Percentiles rank a stretch among this genome's conserved stretches.
Conservation (phyloP, 371 early-diverging fungal genomes). For the Umbelopsis sp. region DNA sequence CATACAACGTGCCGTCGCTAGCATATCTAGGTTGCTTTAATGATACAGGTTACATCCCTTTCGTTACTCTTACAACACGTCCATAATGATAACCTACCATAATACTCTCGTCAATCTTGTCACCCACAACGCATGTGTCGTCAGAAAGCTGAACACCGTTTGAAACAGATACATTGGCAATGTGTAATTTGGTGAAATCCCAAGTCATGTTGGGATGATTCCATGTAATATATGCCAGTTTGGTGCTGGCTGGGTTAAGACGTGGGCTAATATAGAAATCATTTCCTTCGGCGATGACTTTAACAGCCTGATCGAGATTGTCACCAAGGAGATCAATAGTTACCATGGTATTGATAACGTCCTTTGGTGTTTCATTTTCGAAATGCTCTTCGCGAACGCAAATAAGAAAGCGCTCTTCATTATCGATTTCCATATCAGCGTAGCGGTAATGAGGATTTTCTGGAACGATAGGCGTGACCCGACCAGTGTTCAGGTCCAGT, state of each 20-base stretch:
- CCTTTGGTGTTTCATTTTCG: conserved; percentile 59
- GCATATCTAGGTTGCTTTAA: conserved; percentile 69
- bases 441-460: conserved; percentile 54
- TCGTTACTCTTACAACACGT: no score
- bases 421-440: conserved; percentile 66
- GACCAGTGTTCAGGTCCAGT: conserved; percentile 34
- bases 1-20: conserved; percentile 59
- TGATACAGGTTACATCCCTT: background rate
- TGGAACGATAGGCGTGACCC: conserved; percentile 50
- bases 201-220: conserved; percentile 80
- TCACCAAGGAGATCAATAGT: conserved; percentile 46
- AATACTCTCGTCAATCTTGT: conserved; percentile 55
- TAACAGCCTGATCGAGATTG: conserved; percentile 32
- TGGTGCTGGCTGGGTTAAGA: conserved; percentile 39
- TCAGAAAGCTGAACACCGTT: conserved; percentile 25
- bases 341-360: conserved; percentile 64
- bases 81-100: conserved; percentile 31
- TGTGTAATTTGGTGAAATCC: conserved; percentile 69
- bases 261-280: conserved; percentile 74
- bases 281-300: conserved; percentile 54
- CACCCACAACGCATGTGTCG: conserved; percentile 46
- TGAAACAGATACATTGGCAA: conserved; percentile 37
- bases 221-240: conserved; percentile 72
- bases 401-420: conserved; percentile 51
- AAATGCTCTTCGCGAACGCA: conserved; percentile 72